Percentiles rank a stretch among this genome's conserved stretches.
These are phyloP conservation scores for Phytophthora fragariae DNA, from an alignment of 352 stramenopile genomes.

Conservation along the genomic window DNA sequence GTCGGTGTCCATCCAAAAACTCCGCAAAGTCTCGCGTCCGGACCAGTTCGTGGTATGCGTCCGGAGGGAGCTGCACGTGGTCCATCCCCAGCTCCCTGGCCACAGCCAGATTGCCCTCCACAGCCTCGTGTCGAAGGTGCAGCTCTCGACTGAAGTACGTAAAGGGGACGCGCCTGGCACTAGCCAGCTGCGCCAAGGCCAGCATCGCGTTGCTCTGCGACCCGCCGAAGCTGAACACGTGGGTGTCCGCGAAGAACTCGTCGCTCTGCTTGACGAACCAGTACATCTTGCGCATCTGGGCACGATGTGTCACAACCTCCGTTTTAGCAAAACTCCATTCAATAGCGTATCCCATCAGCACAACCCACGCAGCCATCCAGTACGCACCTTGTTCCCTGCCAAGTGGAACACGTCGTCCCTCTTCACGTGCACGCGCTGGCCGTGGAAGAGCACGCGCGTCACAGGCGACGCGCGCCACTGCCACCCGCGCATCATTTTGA, in stretches of 20 bases:
- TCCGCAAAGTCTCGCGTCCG: slow-evolving; percentile 48
- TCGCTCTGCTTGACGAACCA: slow-evolving; percentile 78
- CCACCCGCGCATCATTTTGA: slow-evolving; percentile 16
- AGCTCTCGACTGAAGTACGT: slow-evolving; percentile 84
- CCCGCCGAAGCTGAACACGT: slow-evolving; percentile 82
- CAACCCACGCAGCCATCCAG: background rate
- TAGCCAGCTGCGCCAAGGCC: slow-evolving; percentile 81
- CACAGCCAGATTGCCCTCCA: slow-evolving; percentile 54
- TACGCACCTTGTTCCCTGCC: slow-evolving; percentile 82
- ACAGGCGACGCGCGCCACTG: slow-evolving; percentile 55
- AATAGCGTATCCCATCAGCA: background rate
- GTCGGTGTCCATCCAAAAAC: slow-evolving; percentile 20
- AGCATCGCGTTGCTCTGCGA: slow-evolving; percentile 90
- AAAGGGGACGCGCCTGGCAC: slow-evolving; percentile 75
- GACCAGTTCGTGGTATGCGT: slow-evolving; percentile 58
- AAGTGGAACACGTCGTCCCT: slow-evolving; percentile 82
- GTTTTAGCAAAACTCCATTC: background rate
- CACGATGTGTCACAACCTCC: slow-evolving; percentile 3
- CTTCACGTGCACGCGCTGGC: slow-evolving; percentile 83
- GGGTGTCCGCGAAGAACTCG: slow-evolving; percentile 58
- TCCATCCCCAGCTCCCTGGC: slow-evolving; percentile 70
- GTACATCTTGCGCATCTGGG: slow-evolving; percentile 86
- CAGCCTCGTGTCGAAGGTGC: slow-evolving; percentile 5
- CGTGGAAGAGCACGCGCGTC: slow-evolving; percentile 70
- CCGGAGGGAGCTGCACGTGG: slow-evolving; percentile 55